These are phyloP conservation scores for Boletus sp. DNA, from an alignment of 1,284 basidiomycete genomes.

Conservation along the genomic window DNA sequence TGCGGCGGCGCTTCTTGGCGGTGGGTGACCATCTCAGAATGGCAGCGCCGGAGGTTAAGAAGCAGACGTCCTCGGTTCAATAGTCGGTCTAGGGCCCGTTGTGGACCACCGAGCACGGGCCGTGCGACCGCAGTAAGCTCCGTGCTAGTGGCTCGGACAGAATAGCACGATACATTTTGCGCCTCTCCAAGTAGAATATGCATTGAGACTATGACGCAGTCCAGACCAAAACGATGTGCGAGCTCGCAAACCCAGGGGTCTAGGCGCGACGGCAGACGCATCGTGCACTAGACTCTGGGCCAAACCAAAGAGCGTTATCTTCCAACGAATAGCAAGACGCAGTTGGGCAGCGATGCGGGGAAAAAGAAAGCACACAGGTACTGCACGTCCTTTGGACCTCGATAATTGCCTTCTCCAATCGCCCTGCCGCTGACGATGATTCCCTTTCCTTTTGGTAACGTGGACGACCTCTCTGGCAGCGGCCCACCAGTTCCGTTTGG, in stretches of 20 bases:
- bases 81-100: neutral
- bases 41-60: neutral
- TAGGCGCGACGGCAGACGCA: conserved; percentile 55
- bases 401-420: conserved; percentile 51
- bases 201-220: too few relatives aligned
- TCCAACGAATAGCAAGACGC: conserved; percentile 21
- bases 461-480: conserved; percentile 67
- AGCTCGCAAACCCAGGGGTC: conserved; percentile 66
- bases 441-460: conserved; percentile 73
- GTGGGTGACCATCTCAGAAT: neutral
- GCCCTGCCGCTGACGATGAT: conserved; percentile 67
- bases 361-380: conserved; percentile 55
- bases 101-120: neutral
- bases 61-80: neutral
- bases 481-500: conserved; percentile 81
- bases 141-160: conserved; percentile 51
- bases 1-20: conserved; percentile 22
- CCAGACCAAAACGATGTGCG: conserved; percentile 43
- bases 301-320: conserved; percentile 62
- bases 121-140: neutral
- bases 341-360: neutral
- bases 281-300: conserved; percentile 63
- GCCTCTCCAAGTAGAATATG: conserved; percentile 53
- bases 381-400: conserved; percentile 65
- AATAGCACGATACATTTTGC: conserved; percentile 63